Base-by-base conservation (phyloP, 2,329 filamentous ascomycete species). In the Exophiala oligosperma region DNA sequence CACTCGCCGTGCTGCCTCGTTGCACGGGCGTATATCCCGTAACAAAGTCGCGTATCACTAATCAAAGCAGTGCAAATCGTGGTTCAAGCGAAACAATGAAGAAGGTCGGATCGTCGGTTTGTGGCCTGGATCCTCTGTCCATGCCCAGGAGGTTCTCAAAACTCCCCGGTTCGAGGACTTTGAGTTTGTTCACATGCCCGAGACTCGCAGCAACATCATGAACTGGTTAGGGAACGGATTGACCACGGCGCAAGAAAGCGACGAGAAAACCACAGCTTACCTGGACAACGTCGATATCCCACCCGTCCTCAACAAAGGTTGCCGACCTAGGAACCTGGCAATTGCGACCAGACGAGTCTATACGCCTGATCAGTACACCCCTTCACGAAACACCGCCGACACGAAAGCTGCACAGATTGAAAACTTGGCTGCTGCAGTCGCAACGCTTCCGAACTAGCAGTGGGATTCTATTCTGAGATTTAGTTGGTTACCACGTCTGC, bases 41-140 rank as follows among this genome's bases (percentile, higher is more conserved):
- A 4, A 26, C 23, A 49, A 12, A 26, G 11, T 48, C n/a, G 28
- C 21, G 71, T 87, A 56, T 77, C 0, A 84, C 87, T 28, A 28
- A 28, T 7, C 7, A 4, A 28, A 35, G 52, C 81, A 83, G 56
- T 91, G 88, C 69, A 84, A 82, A 41, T 87, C 84, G 0, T 91
- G 88, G 88, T 88, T 88, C 59, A 91, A 91, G 59, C 84, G 87
- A 11, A 84, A 84, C 0, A 73, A 74, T 4, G 81, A 86, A 0
- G 87, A 86, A 0, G 81, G 78, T 0, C 75, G 86, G 3, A 84
- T 91, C 24, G 85, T 89, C 61, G 87, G 86, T 0, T 68, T 89
- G 5, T 91, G 87, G 82, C 88, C 88, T 0, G 87, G 87, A 0
- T 88, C 84, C 63, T 86, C 85, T 1, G 76, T 81, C 0, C 84